Evolutionary conservation across 129 eudicot species (phyloP).

Genomic region (Lactuca saligna): DNA sequence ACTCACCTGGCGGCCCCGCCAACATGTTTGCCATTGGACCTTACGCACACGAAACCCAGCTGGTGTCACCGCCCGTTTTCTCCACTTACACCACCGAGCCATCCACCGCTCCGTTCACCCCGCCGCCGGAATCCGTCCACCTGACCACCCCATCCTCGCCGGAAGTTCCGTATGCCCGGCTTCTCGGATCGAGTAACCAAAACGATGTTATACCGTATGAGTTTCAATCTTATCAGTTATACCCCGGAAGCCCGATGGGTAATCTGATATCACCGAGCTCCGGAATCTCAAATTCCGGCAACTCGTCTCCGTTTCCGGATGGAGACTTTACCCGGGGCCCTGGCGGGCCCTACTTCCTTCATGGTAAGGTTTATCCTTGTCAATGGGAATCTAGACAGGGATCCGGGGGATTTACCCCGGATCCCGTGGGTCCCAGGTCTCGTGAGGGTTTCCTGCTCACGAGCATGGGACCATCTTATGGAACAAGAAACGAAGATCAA

Average conservation of each 20-base stretch:
- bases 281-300: conserved; percentile 68
- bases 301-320: conserved; percentile 80
- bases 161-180: conserved; percentile 93
- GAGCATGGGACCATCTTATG: conserved; percentile 21
- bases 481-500: conserved; percentile 42
- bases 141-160: conserved; percentile 96
- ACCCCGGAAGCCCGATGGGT: conserved; percentile 97
- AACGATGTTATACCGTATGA: conserved; percentile 56
- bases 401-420: conserved; percentile 51
- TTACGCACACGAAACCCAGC: conserved; percentile 86
- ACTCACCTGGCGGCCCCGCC: conserved; percentile 82
- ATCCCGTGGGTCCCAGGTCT: conserved; percentile 34
- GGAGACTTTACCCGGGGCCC: conserved; percentile 29
- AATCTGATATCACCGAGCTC: conserved; percentile 80
- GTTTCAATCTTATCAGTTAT: conserved; percentile 76
- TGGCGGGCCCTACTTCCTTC: conserved; percentile 44
- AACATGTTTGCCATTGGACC: conserved; percentile 92
- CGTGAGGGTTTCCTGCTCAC: conserved; percentile 29
- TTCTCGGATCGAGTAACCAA: conserved; percentile 64
- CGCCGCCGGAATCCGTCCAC: conserved; percentile 87
- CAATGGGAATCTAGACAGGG: conserved; percentile 49
- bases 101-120: conserved; percentile 96
- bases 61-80: conserved; percentile 90
- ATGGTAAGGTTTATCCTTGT: conserved; percentile 37
- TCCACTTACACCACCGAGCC: conserved; percentile 92